A percentile compares a stretch with the other conserved stretches of the same genome.
Conservation (phyloP, 176 grass and related monocot genomes). For the barley (Hordeum vulgare) region MorexV3_pseudomolecules_assembly NC_058522.1:489187305-489187804, state of each 20-base stretch:
- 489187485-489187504: neutral
- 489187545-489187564: too few relatives aligned
- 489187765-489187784: slow-evolving; percentile 80
- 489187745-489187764: slow-evolving; percentile 81
- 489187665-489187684: slow-evolving; percentile 67
- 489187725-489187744: slow-evolving; percentile 72
- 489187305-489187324: neutral
- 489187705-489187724: slow-evolving; percentile 93
- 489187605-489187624: slow-evolving; percentile 15
- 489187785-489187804: slow-evolving; percentile 94
- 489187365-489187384: neutral
- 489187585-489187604: neutral
- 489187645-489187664: neutral
- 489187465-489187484: neutral
- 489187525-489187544: neutral
- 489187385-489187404: slow-evolving; percentile 1
- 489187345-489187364: slow-evolving; percentile 15
- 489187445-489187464: neutral
- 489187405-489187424: neutral
- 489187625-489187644: neutral
- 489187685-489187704: slow-evolving; percentile 94
- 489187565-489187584: neutral
- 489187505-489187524: neutral
- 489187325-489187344: neutral
- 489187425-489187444: slow-evolving; percentile 40